These are phyloP conservation scores for Celoporthe dispersa DNA, from an alignment of 2,329 filamentous ascomycete species.

Conservation along the genomic window DNA sequence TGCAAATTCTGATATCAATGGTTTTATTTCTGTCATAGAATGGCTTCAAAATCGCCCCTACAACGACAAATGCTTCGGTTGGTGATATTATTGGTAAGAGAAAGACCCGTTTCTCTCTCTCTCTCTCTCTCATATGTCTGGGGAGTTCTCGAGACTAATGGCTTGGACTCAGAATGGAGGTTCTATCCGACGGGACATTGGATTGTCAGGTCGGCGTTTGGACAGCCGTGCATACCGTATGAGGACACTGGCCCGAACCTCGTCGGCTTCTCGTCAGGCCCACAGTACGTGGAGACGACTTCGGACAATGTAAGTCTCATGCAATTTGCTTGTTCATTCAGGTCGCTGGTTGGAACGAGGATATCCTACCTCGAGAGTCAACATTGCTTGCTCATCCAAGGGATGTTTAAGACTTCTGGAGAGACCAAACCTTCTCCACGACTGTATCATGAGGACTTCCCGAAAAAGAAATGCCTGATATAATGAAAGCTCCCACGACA, in stretches of 20 bases:
- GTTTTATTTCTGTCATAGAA: slow-evolving; percentile 30
- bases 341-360: not conserved
- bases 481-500: no score
- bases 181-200: slow-evolving; percentile 69
- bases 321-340: not conserved
- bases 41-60: slow-evolving; percentile 43
- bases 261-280: slow-evolving; percentile 59
- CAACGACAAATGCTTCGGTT: slow-evolving; percentile 41
- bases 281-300: slow-evolving; percentile 50
- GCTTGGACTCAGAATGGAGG: slow-evolving; percentile 49
- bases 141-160: slow-evolving; percentile 23
- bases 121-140: not conserved
- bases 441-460: not conserved
- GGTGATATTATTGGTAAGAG: slow-evolving; percentile 53
- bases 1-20: not conserved
- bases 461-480: not conserved
- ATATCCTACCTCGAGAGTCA: not conserved
- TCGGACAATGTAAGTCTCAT: slow-evolving; percentile 46
- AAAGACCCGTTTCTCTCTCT: slow-evolving; percentile 24
- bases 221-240: slow-evolving; percentile 66
- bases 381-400: not conserved
- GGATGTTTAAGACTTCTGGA: not conserved
- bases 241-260: slow-evolving; percentile 54
- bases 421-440: not conserved
- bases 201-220: slow-evolving; percentile 63